A percentile compares a stretch with the other conserved stretches of the same genome.
phyloP scores from a whole-genome alignment of 208 protist species.

The Trypanosoma melophagium region DNA sequence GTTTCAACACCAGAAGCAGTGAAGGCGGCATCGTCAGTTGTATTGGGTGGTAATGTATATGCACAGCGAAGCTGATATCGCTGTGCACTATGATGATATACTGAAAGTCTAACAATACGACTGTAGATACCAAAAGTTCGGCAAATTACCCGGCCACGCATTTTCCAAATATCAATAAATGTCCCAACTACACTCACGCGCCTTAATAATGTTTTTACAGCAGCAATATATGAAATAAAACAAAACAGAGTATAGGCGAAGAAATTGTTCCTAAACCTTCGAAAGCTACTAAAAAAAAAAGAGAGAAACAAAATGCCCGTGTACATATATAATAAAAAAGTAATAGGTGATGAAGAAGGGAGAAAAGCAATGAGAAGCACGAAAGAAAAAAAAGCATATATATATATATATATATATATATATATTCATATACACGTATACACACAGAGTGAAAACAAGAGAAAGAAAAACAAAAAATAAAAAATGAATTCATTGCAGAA shows the following conservation, averaged over 20 bases:
- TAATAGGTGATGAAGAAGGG: neutral
- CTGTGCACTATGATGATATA: neutral
- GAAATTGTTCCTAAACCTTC: no score
- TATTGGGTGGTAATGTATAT: constrained; percentile 4
- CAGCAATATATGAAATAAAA: no score
- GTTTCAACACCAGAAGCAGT: neutral
- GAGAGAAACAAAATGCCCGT: neutral
- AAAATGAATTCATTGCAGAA: constrained; percentile 9
- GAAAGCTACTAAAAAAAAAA: neutral
- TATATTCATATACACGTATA: neutral
- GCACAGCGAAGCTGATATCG: constrained; percentile 1
- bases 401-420: no score
- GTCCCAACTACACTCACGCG: no score
- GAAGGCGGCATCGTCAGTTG: neutral
- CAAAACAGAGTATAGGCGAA: no score
- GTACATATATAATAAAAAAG: neutral
- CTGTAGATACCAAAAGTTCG: no score
- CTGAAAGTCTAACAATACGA: constrained; percentile 14
- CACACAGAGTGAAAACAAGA: neutral
- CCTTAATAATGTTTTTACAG: neutral
- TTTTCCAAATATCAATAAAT: neutral
- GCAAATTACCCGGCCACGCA: neutral
- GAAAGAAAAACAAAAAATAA: constrained; percentile 21
- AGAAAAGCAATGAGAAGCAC: no score
- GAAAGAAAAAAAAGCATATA: no score